These are phyloP conservation scores for Babesia ovata DNA, from an alignment of 169 alveolate species.

Conservation along the genomic window DNA sequence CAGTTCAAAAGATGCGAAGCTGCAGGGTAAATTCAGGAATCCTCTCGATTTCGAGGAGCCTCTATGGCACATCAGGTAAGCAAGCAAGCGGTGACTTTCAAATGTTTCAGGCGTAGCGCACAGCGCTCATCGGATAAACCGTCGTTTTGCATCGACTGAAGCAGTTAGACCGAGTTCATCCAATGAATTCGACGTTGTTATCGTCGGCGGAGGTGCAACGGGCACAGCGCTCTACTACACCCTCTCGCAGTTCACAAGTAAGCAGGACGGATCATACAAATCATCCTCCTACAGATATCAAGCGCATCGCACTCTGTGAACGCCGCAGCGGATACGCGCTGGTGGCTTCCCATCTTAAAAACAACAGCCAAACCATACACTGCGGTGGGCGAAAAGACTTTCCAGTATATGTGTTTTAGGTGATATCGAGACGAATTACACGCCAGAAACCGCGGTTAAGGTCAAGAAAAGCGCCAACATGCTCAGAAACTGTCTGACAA, in stretches of 20 bases:
- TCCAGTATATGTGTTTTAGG: constrained; percentile 41
- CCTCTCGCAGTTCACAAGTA: constrained; percentile 80
- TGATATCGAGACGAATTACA: constrained; percentile 85
- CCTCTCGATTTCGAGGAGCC: constrained; percentile 12
- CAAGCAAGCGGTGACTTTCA: not conserved
- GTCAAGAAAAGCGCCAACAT: constrained; percentile 84
- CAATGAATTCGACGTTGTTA: constrained; percentile 76
- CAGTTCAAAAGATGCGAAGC: not conserved
- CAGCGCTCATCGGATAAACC: not conserved
- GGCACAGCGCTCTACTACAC: constrained; percentile 85
- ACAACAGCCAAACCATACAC: constrained; percentile 85
- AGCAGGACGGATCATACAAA: not conserved
- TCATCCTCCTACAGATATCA: constrained; percentile 53
- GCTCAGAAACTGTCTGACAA: constrained; percentile 81
- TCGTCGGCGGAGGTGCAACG: constrained; percentile 87
- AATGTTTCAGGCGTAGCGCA: not conserved
- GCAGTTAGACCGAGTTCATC: not conserved
- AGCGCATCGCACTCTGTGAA: constrained; percentile 78
- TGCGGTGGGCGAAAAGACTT: constrained; percentile 60
- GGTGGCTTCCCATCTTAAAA: constrained; percentile 84
- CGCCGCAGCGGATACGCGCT: constrained; percentile 78
- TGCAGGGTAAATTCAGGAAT: not conserved
- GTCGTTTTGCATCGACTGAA: not conserved
- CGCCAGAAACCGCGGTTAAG: constrained; percentile 77
- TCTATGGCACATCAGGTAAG: constrained; percentile 5